Evolutionary conservation across 1,284 basidiomycete genomes (phyloP).

Genomic region (Phaffia rhodozyma): DNA sequence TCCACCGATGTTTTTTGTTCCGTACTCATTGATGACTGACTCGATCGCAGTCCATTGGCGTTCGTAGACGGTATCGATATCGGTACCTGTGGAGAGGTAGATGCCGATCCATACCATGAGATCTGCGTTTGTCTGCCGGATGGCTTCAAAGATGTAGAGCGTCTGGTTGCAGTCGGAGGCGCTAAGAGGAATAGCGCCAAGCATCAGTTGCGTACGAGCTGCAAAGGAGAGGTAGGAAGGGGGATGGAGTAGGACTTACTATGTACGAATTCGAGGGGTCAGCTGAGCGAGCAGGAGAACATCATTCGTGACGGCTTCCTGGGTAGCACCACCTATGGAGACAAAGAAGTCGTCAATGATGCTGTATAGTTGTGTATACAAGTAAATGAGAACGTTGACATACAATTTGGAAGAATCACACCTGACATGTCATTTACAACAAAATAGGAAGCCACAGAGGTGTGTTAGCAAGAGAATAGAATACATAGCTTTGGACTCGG

Average conservation of each 20-base stretch:
- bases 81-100: background rate
- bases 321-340: too few relatives aligned
- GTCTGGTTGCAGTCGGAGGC: constrained; percentile 43
- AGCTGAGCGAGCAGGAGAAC: constrained; percentile 33
- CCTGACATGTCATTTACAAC: too few relatives aligned
- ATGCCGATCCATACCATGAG: constrained; percentile 64
- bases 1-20: constrained; percentile 62
- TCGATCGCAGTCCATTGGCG: constrained; percentile 57
- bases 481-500: too few relatives aligned
- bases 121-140: constrained; percentile 77
- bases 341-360: background rate
- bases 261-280: constrained; percentile 28
- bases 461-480: too few relatives aligned
- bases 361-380: background rate
- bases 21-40: constrained; percentile 60
- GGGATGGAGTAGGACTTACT: constrained; percentile 14
- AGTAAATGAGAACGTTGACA: too few relatives aligned
- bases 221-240: too few relatives aligned
- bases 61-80: constrained; percentile 46
- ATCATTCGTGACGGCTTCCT: constrained; percentile 26
- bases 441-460: too few relatives aligned
- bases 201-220: too few relatives aligned
- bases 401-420: too few relatives aligned
- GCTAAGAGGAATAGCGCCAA: background rate
- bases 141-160: constrained; percentile 53